phyloP scores from a whole-genome alignment of 345 rosid genomes.

The Cardiospermum halicacabum region DNA sequence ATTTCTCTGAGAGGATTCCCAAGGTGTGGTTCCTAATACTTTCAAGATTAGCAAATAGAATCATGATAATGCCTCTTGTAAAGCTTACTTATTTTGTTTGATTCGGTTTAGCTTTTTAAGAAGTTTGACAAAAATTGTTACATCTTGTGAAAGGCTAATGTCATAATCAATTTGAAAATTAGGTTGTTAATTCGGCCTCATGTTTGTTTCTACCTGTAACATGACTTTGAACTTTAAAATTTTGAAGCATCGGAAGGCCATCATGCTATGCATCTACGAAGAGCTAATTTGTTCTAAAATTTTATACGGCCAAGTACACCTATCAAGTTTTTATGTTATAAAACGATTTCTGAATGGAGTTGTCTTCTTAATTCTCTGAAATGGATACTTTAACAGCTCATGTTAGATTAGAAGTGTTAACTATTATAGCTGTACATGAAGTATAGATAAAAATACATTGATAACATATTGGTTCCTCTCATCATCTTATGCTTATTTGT shows the following conservation, averaged over 20 bases:
- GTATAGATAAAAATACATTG: not conserved
- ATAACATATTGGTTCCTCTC: not conserved
- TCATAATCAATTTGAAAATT: slow-evolving; percentile 71
- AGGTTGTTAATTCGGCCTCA: not conserved
- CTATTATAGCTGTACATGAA: not conserved
- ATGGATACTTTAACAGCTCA: not conserved
- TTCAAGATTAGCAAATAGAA: slow-evolving; percentile 10
- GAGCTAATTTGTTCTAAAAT: not conserved
- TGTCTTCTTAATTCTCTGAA: not conserved
- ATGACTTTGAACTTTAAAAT: not conserved
- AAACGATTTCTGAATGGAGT: not conserved
- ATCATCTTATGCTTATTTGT: not conserved
- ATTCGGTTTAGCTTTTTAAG: slow-evolving; percentile 8
- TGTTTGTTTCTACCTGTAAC: not conserved
- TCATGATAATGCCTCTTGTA: slow-evolving; percentile 18
- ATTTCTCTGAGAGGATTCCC: slow-evolving; percentile 79
- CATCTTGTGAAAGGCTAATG: slow-evolving; percentile 82
- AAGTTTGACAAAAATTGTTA: slow-evolving; percentile 45
- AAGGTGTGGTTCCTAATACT: slow-evolving; percentile 49
- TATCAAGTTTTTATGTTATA: not conserved
- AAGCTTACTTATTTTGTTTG: slow-evolving; percentile 18
- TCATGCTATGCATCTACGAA: not conserved
- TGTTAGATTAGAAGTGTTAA: not conserved
- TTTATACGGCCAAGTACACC: not conserved
- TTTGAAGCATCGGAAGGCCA: not conserved